Evolutionary conservation across 2,329 filamentous ascomycete species (phyloP), one percentile per base, ranked within the genome.

Genomic region (Trichoderma atroviride): DNA sequence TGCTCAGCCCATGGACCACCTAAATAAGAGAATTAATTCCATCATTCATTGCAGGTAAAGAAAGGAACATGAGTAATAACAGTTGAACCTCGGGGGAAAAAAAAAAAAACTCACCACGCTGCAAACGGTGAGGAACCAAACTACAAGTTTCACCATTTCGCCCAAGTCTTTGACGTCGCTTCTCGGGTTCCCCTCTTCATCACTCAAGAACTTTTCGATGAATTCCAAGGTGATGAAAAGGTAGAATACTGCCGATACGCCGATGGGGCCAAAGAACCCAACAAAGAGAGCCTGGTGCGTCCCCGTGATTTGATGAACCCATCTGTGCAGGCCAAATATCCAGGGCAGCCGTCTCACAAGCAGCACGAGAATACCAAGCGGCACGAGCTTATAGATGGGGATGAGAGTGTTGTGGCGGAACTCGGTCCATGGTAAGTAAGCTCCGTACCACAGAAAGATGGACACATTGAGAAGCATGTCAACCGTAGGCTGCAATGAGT

Each of bases 391-490:
- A 74, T 90, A 89, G 29, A 94, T 84, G 0, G 93, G 88, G 31
- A 96, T 89, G 19, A 96, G 85, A 10, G 82, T 77, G 77, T 92
- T 95, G 73, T 75, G 73, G 0, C 85, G 79, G 73, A 97, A 97
- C 31, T 81, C 82, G 5, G 83, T 78, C 94, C 94, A 97, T 0
- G 94, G 94, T 70, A 91, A 92, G 13, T 94, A 88, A 0, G 93
- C 92, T 4, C 94, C 94, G 74, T 92, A 95, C 94, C 93, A 97
- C 79, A 97, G 88, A 78, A 97, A 97, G 50, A 97, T 87, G 22
- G 90, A 85, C 4, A 96, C 88, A 76, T 97, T 97, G 69, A 97
- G 89, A 2, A 97, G 85, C 93, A 97, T 97, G 78, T 97, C 94
- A 57, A 97, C 92, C 0, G 94, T 97, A 0, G 94, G 94, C 77